Evolutionary conservation across 108 stramenopile genomes (phyloP), one percentile per base, ranked within the genome.

Genomic region (Skeletonema grethae): DNA sequence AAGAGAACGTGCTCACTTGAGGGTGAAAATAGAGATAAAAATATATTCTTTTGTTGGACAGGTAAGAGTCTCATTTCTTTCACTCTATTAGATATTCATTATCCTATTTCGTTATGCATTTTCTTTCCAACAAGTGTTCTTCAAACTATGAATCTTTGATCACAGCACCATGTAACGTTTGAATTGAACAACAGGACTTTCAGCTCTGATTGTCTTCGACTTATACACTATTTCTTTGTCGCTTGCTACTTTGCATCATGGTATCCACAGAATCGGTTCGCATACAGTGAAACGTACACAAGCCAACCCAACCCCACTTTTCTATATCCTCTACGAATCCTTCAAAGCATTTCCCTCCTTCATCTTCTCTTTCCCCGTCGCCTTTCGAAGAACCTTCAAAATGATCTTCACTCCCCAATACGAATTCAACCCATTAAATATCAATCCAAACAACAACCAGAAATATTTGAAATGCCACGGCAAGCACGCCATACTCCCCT

Each of bases 361-460:
- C 39, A 82, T 65, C 35, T 71, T 70, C 74, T 89, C 88, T 22
- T 68, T 57, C 10, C 88, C 88, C 10, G 16, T 64, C n/a, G 84
- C 45, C 61, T 89, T 89, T 38, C 84, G 60, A 18, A 60, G 22
- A 20, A 82, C 50, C 48, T 89, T 89, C 20, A 59, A 56, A 12
- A 89, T 43, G 50, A 89, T 84, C 56, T 89, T 89, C 65, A 75
- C 67, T 5, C 76, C 74, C 88, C 88, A 89, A 78, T 73, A 89
- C 20, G 36, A 4, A 69, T 89, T 89, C 16, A 89, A 63, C 32
- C 59, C 60, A 69, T 84, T 60, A 57, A 89, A 89, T 18, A 84
- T 83, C 55, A 82, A 65, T 22, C 86, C 85, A 73, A 87, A 76
- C 13, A 73, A 30, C 9, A 85, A 66, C 7, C 72, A 63, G 10